Percentiles rank a stretch among this genome's conserved stretches.
phyloP scores from a whole-genome alignment of 2,329 filamentous ascomycete genomes.

The Phyllosticta citriasiana region DNA sequence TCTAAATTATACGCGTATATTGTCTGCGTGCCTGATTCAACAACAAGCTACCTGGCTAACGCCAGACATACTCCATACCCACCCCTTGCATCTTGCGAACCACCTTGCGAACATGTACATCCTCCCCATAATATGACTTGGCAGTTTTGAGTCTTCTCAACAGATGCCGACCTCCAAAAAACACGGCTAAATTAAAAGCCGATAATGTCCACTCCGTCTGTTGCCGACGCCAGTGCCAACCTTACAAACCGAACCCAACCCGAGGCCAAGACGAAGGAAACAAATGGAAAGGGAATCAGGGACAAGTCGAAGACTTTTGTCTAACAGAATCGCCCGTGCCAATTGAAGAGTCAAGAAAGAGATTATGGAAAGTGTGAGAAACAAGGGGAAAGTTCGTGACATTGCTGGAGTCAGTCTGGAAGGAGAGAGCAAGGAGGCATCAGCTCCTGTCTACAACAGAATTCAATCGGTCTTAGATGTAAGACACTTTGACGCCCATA shows the following conservation, averaged over 20 bases:
- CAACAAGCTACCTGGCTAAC: neutral
- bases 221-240: neutral
- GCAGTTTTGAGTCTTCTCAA: neutral
- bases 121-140: neutral
- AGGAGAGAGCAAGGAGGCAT: neutral
- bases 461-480: conserved; percentile 57
- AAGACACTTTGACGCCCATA: conserved; percentile 96
- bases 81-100: neutral
- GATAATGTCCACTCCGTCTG: neutral
- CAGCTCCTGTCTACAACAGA: neutral
- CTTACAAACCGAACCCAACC: neutral
- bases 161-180: neutral
- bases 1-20: neutral
- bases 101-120: neutral
- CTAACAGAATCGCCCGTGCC: neutral
- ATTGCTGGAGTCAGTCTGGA: neutral
- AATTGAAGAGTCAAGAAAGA: neutral
- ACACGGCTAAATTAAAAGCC: neutral
- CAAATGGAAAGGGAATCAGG: neutral
- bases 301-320: neutral
- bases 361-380: neutral
- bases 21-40: neutral
- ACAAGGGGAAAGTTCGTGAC: neutral
- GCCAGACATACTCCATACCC: neutral
- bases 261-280: neutral